Base-by-base conservation (phyloP, 495 filamentous ascomycete genomes). In the Penicillium waksmanii region DNA sequence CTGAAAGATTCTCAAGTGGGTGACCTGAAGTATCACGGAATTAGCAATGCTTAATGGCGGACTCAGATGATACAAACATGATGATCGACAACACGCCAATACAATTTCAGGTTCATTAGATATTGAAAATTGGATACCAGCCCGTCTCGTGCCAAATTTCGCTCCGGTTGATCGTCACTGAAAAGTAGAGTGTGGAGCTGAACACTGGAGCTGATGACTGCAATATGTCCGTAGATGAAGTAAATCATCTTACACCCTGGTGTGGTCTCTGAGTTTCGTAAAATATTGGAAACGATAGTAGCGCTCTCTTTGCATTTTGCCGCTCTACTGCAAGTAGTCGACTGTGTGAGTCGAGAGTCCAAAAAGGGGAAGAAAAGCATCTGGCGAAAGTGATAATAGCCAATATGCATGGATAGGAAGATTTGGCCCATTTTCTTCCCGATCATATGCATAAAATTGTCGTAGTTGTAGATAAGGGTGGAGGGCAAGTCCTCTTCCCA, bases 301-400 rank as follows among this genome's bases (percentile, higher is more conserved):
- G 66, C 63, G 43, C 66, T 62, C 7, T 57, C 35, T 44, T 64
- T 68, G 60, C 66, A 68, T 46, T 62, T 51, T 4, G 42, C 52
- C 3, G 63, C 61, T 52, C 40, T 40, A 46, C 36, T 19, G 35
- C 8, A 8, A 46, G 33, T 8, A 18, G 23, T 7, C 49, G 35
- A 44, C 47, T 52, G 15, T 17, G 42, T 17, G 17, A 44, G 42
- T 19, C 42, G 42, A 18, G 42, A 44, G 25, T 53, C 51, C 2
- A 70, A 51, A 27, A 70, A 70, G 5, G 67, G 67, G 42, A 70
- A 70, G 23, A 64, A 61, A 27, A 70, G 60, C 64, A 70, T 70
- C 44, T 70, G 67, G 13, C 57, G 57, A 23, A 69, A 66, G 38
- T 66, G 67, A 35, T 63, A 56, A 51, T 60, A 66, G 0, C 64